Conservation (phyloP, 345 rosid species). For the Eucalyptus melliodora region DNA sequence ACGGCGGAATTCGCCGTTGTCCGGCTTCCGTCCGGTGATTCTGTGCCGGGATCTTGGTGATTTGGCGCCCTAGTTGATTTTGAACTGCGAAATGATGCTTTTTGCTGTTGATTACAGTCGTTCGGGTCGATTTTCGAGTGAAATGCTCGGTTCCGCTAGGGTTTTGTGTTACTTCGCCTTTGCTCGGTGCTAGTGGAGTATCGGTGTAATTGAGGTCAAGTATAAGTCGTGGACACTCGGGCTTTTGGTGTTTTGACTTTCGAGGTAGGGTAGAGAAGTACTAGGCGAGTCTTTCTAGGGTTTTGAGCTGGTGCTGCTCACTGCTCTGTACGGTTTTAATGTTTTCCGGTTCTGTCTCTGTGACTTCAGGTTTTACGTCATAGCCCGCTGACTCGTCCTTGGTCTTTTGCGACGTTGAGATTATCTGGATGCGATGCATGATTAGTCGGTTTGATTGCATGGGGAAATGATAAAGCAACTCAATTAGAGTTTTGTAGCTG, state of each 20-base stretch:
- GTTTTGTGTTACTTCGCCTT: neutral
- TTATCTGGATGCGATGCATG: neutral
- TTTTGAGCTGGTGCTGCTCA: neutral
- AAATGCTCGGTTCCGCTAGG: neutral
- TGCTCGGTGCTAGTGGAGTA: neutral
- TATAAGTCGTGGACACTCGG: neutral
- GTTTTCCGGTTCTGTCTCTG: neutral
- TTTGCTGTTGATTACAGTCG: neutral
- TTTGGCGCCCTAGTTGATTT: neutral
- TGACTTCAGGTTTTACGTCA: neutral
- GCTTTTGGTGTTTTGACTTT: neutral
- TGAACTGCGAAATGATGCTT: neutral
- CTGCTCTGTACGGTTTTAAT: neutral
- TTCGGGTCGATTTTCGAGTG: neutral
- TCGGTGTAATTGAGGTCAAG: neutral
- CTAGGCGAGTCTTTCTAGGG: neutral
- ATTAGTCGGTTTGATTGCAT: neutral
- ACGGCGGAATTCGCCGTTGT: neutral
- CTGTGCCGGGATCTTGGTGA: neutral
- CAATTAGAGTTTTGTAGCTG: neutral
- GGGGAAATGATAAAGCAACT: neutral
- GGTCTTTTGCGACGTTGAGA: neutral
- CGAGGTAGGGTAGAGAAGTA: neutral
- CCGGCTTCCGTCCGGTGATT: neutral
- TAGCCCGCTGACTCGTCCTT: neutral